These are phyloP conservation scores for Meyerozyma elateridarum DNA, from an alignment of 1,139 yeast species.

Conservation along the genomic window DNA sequence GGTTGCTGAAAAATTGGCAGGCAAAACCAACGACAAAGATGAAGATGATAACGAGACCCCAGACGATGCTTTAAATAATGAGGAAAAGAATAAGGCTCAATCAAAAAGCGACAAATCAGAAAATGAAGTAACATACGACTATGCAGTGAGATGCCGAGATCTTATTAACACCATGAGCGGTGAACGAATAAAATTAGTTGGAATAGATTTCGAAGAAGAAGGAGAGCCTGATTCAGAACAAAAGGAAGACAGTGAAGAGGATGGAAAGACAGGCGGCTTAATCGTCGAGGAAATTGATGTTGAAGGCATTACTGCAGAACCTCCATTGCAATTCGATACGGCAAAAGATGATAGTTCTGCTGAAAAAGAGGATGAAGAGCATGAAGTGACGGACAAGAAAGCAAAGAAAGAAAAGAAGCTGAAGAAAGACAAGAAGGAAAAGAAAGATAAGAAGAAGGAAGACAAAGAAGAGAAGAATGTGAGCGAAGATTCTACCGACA, in stretches of 20 bases:
- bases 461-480: constrained; percentile 11
- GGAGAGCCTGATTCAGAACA: constrained; percentile 9
- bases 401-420: constrained; percentile 5
- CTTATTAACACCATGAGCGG: constrained; percentile 34
- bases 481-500: constrained; percentile 10
- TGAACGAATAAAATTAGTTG: constrained; percentile 31
- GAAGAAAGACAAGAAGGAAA: constrained; percentile 8
- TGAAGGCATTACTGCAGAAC: constrained; percentile 23
- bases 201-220: constrained; percentile 20
- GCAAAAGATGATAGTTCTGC: constrained; percentile 4
- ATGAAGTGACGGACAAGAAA: not conserved
- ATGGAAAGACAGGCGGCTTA: constrained; percentile 17
- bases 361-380: constrained; percentile 4
- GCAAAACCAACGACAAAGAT: constrained; percentile 11
- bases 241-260: constrained; percentile 9
- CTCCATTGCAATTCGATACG: constrained; percentile 8
- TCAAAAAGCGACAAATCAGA: constrained; percentile 9
- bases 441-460: constrained; percentile 9
- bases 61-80: constrained; percentile 14
- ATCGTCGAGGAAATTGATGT: constrained; percentile 40
- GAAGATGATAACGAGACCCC: constrained; percentile 14
- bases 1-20: constrained; percentile 32
- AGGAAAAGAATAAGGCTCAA: constrained; percentile 9
- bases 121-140: constrained; percentile 23
- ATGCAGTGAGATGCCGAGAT: constrained; percentile 42